These are phyloP conservation scores for Salvia hispanica DNA, from an alignment of 257 asterid genomes.

Conservation along the genomic window DNA sequence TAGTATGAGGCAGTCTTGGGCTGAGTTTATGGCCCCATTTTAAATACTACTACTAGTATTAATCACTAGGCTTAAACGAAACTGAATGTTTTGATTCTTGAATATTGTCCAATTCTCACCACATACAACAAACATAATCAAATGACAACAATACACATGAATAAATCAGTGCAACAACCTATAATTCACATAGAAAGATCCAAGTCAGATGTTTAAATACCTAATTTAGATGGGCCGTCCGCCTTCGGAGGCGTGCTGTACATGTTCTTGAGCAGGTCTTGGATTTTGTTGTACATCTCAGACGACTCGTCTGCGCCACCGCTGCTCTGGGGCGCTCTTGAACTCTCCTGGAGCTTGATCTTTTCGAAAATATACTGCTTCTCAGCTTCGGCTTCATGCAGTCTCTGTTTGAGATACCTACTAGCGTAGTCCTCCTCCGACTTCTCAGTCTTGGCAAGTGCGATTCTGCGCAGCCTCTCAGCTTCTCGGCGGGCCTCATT, in stretches of 20 bases:
- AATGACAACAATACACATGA: too few relatives aligned
- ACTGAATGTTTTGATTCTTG: not conserved
- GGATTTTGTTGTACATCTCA: conserved; percentile 64
- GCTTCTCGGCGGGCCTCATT: conserved; percentile 91
- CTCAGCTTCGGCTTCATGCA: conserved; percentile 97
- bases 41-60: not conserved
- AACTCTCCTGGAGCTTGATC: conserved; percentile 83
- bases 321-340: conserved; percentile 65
- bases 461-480: conserved; percentile 82
- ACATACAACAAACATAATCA: not conserved
- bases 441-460: conserved; percentile 81
- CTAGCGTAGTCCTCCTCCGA: conserved; percentile 89
- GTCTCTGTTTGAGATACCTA: conserved; percentile 83
- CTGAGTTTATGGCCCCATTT: not conserved
- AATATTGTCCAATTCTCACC: not conserved
- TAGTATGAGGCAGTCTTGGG: not conserved
- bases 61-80: not conserved
- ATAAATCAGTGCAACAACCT: conserved; percentile 2
- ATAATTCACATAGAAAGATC: conserved; percentile 26
- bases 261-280: conserved; percentile 86
- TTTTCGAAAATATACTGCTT: conserved; percentile 82
- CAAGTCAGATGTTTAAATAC: conserved; percentile 14
- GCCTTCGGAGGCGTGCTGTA: conserved; percentile 45
- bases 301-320: conserved; percentile 49
- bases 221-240: conserved; percentile 44